Evolutionary conservation across 1,284 basidiomycete genomes (phyloP), one percentile per base, ranked within the genome.

Genomic region (Neolentinus lepideus): DNA sequence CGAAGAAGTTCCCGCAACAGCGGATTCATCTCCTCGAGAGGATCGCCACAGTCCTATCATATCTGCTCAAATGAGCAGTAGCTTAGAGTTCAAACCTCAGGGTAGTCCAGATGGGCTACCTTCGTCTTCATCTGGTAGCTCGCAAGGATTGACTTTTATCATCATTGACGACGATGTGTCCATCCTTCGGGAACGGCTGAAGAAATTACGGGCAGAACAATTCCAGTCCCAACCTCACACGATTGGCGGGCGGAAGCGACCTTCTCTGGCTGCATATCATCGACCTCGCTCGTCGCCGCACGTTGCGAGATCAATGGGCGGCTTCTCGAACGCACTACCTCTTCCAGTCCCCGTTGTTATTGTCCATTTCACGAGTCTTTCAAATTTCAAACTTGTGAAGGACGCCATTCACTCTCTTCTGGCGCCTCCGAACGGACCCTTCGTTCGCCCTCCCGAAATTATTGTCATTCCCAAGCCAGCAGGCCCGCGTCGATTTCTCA

Each of bases 381-480:
- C 84, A 8, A 94, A 94, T 63, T 98, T 90, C 76, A 93, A 92
- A 67, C 68, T 82, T 48, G 87, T 94, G 53, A 92, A 90, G 63
- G 93, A 96, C 61, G 75, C 86, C n/a, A 77, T 98, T 24, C 85
- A 93, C 60, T 83, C 81, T 22, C 75, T 87, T 22, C 74, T 92
- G 50, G 69, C 69, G 47, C 73, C 75, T 21, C 79, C 74, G 59
- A 59, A 73, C 59, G 66, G 69, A 52, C 64, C 73, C 54, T 56
- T 74, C 59, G 62, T 71, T 56, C 59, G 64, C 59, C 22, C 80
- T 2, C 88, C 94, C 0, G 94, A 98, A 62, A 83, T 96, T 26
- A 90, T 97, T 76, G 92, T 98, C 60, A 88, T 98, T 26, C 94
- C 93, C 3, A 98, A 98, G 70, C 94, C 94, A 3, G 93, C 91